phyloP scores from a whole-genome alignment of 768 basidiomycete species.

The Pisolithus marmoratus region DNA sequence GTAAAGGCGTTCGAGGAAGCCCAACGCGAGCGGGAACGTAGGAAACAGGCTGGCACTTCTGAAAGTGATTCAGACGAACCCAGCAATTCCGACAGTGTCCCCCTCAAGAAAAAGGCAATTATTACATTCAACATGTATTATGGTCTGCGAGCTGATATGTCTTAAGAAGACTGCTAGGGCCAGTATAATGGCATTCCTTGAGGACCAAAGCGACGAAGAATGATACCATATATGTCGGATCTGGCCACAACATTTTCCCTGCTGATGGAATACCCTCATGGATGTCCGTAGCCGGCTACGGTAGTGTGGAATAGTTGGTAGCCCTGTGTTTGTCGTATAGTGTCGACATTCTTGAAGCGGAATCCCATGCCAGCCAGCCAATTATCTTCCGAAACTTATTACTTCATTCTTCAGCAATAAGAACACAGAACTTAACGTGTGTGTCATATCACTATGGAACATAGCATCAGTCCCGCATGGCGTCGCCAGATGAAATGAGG shows the following conservation, averaged over 20 bases:
- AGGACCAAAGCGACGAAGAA: conserved; percentile 63
- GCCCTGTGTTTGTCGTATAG: too few relatives aligned
- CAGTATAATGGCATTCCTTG: conserved; percentile 68
- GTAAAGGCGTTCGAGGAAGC: conserved; percentile 64
- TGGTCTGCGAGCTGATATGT: background rate
- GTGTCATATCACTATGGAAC: too few relatives aligned
- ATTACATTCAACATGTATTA: background rate
- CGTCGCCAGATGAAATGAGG: too few relatives aligned
- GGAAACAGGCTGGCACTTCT: conserved; percentile 5
- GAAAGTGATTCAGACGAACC: conserved; percentile 26
- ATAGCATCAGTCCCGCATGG: too few relatives aligned
- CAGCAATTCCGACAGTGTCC: conserved; percentile 29
- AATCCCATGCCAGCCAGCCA: too few relatives aligned
- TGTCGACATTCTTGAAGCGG: too few relatives aligned
- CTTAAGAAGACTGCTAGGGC: conserved; percentile 41
- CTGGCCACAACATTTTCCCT: background rate
- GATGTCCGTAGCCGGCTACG: too few relatives aligned
- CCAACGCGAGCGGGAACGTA: conserved; percentile 26
- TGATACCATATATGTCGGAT: conserved; percentile 1
- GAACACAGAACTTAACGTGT: too few relatives aligned
- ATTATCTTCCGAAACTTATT: too few relatives aligned
- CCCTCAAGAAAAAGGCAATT: conserved; percentile 40
- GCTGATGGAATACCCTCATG: too few relatives aligned
- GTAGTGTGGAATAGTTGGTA: too few relatives aligned
- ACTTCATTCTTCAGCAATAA: too few relatives aligned